Conservation (phyloP, 2,329 filamentous ascomycete genomes). For the Epichloe glyceriae region DNA sequence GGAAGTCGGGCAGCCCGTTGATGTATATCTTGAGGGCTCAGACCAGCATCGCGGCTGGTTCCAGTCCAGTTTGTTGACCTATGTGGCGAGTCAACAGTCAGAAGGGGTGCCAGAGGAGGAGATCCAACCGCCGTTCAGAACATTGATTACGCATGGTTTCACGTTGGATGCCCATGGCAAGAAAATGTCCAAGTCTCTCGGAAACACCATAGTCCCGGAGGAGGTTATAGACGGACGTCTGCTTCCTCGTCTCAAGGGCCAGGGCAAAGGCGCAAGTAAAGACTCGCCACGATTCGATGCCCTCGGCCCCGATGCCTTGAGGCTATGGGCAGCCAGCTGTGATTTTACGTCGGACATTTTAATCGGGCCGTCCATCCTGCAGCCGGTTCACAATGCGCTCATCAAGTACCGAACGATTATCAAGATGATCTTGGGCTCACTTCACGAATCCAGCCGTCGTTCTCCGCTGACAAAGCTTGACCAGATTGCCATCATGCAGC, state of each 20-base stretch:
- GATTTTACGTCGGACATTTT: constrained; percentile 85
- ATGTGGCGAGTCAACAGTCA: constrained; percentile 50
- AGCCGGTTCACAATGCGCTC: constrained; percentile 61
- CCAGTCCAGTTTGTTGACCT: constrained; percentile 85
- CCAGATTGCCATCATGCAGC: constrained; percentile 63
- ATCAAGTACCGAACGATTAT: constrained; percentile 82
- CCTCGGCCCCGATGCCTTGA: constrained; percentile 74
- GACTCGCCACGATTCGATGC: constrained; percentile 41
- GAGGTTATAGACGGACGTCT: constrained; percentile 79
- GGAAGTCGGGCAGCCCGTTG: constrained; percentile 44
- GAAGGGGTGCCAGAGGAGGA: constrained; percentile 15
- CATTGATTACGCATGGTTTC: constrained; percentile 90
- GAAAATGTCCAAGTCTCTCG: constrained; percentile 97
- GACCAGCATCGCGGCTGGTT: constrained; percentile 99
- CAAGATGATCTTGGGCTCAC: constrained; percentile 76
- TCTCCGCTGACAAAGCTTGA: constrained; percentile 48
- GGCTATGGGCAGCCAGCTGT: constrained; percentile 82
- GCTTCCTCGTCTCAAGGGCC: constrained; percentile 51
- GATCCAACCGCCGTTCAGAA: constrained; percentile 58
- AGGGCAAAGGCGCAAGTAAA: constrained; percentile 24
- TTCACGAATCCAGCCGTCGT: constrained; percentile 40
- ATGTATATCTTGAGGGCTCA: constrained; percentile 86
- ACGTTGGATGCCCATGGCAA: constrained; percentile 79
- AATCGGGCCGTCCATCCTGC: constrained; percentile 65
- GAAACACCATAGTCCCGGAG: constrained; percentile 70